Evolutionary conservation across 495 filamentous ascomycete genomes (phyloP).

Genomic region (Penicillium turbatum): DNA sequence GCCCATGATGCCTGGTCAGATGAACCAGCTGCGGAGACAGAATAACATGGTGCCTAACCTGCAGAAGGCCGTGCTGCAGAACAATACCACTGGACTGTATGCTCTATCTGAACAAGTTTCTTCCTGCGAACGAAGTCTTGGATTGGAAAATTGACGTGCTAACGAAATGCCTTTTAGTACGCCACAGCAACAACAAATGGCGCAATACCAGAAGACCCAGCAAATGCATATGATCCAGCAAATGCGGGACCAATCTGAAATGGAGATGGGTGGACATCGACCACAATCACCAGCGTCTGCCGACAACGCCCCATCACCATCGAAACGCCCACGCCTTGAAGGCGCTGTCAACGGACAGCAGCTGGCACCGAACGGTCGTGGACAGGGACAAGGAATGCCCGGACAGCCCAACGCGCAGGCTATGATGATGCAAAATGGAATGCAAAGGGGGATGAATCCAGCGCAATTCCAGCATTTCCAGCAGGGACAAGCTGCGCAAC

Average conservation of each 20-base stretch:
- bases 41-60: conserved; percentile 51
- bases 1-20: conserved; percentile 64
- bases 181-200: conserved; percentile 45
- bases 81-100: conserved; percentile 53
- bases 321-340: conserved; percentile 87
- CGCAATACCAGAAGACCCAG: conserved; percentile 65
- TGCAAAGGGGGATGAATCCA: conserved; percentile 67
- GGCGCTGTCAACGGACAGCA: conserved; percentile 67
- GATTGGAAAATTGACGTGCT: conserved; percentile 14
- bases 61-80: conserved; percentile 71
- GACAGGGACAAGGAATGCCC: conserved; percentile 66
- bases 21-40: conserved; percentile 47
- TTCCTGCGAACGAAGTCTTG: not conserved
- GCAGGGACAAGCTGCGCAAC: conserved; percentile 58
- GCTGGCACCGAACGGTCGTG: conserved; percentile 76
- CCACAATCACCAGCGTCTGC: conserved; percentile 75
- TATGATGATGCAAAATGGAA: conserved; percentile 71
- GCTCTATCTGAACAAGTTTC: conserved; percentile 14
- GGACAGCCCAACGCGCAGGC: conserved; percentile 61
- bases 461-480: conserved; percentile 74
- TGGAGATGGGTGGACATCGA: conserved; percentile 79
- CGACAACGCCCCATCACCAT: conserved; percentile 88
- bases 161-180: conserved; percentile 23
- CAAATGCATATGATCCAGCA: conserved; percentile 61
- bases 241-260: conserved; percentile 82